Conservation (phyloP, 2,329 filamentous ascomycete species). For the Remersonia thermophila region DNA sequence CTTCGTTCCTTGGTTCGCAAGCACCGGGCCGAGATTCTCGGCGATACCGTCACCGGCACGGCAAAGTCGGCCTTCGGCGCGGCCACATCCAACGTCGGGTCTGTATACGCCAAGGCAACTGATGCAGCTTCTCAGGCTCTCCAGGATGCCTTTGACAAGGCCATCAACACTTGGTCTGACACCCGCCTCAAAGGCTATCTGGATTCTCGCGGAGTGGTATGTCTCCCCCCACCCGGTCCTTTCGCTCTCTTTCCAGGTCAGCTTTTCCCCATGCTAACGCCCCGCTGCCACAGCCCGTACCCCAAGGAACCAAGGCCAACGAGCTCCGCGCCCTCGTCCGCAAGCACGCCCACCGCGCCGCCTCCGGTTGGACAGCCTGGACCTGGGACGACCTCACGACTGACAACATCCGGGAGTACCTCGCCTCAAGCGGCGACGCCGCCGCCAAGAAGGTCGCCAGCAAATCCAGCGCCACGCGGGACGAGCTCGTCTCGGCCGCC, state of each 20-base stretch:
- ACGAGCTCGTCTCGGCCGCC: conserved; percentile 58
- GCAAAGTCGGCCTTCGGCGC: conserved; percentile 53
- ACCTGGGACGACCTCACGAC: conserved; percentile 67
- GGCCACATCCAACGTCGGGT: conserved; percentile 62
- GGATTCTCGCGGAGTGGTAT: conserved; percentile 55
- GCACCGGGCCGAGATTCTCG: conserved; percentile 60
- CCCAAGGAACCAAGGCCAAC: conserved; percentile 57
- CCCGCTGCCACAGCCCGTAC: conserved; percentile 39
- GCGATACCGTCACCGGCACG: conserved; percentile 48
- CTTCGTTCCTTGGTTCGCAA: conserved; percentile 81
- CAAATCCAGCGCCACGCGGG: conserved; percentile 53
- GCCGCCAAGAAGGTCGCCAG: conserved; percentile 47
- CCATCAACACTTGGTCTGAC: conserved; percentile 55
- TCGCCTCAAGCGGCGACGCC: conserved; percentile 38
- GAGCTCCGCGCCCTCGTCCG: conserved; percentile 65
- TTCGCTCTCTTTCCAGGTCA: not conserved
- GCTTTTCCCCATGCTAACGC: not conserved
- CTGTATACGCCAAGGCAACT: conserved; percentile 65
- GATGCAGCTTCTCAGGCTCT: conserved; percentile 50
- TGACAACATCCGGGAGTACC: conserved; percentile 54
- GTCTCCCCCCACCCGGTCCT: not conserved
- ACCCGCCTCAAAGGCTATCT: conserved; percentile 67
- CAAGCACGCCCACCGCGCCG: conserved; percentile 57
- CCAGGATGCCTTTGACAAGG: conserved; percentile 55
- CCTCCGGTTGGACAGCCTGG: conserved; percentile 58